phyloP scores from a whole-genome alignment of 2,329 filamentous ascomycete species.

The Fusarium luffae region DNA sequence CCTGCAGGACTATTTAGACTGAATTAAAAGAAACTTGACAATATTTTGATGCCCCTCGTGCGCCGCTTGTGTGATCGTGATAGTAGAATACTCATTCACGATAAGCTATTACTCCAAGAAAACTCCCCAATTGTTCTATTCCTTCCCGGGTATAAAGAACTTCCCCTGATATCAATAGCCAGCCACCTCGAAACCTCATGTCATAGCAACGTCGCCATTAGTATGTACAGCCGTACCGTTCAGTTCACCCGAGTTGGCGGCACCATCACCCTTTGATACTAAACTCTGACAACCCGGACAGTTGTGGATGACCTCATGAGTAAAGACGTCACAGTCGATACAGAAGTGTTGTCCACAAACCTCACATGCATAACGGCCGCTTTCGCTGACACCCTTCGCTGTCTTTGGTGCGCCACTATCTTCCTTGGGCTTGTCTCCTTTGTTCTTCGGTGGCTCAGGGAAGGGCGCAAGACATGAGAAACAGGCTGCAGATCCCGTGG shows the following conservation, averaged over 20 bases:
- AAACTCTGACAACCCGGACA: constrained; percentile 86
- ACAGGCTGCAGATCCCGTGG: constrained; percentile 72
- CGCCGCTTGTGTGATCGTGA: constrained; percentile 22
- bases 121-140: constrained; percentile 22
- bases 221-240: constrained; percentile 49
- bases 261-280: constrained; percentile 31
- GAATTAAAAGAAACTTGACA: constrained; percentile 13
- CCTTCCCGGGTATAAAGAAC: constrained; percentile 29
- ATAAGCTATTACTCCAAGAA: constrained; percentile 19
- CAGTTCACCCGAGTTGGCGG: constrained; percentile 34
- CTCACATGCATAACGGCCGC: constrained; percentile 86
- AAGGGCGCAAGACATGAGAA: constrained; percentile 83
- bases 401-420: constrained; percentile 35
- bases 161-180: neutral
- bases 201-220: constrained; percentile 59
- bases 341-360: constrained; percentile 93
- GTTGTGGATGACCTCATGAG: constrained; percentile 94
- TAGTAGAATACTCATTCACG: constrained; percentile 11
- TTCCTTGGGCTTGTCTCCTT: constrained; percentile 41
- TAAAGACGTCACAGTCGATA: constrained; percentile 96
- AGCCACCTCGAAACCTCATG: constrained; percentile 7
- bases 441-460: constrained; percentile 58
- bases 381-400: constrained; percentile 80
- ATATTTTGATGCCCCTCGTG: constrained; percentile 8
- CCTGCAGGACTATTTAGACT: constrained; percentile 7